Evolutionary conservation across 495 filamentous ascomycete genomes (phyloP), one percentile per base, ranked within the genome.

Genomic region (Paragyromitra xinjiangensis): DNA sequence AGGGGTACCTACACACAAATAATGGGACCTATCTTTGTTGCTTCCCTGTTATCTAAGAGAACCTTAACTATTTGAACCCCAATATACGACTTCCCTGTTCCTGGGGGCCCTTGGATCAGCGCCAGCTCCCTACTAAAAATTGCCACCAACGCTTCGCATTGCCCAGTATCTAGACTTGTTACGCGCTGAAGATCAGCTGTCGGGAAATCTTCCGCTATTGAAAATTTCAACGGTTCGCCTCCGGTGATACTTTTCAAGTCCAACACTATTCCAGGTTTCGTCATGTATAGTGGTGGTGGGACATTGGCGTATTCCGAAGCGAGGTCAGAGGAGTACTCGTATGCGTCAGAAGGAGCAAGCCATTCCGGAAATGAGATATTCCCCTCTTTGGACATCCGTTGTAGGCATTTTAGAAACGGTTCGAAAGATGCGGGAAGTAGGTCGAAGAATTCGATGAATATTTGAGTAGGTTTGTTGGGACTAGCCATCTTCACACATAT

Each of bases 41-140:
- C 76, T 0, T 64, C 74, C 51, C 87, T 87, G 78, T 92, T 91
- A 8, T 83, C 85, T 1, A 94, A 82, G 6, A 95, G 81, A 1
- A 89, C 87, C 74, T 92, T 88, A 24, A 93, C 85, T 61, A 90
- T 79, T 44, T 85, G 71, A 67, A 83, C 82, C 61, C 84, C 77
- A 24, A 72, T 71, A 73, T 80, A 80, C 26, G 74, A 71, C 81
- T 96, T 95, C 3, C 93, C 93, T 2, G 92, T 94, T 0, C 93
- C 93, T 3, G 93, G 93, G 0, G 93, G 93, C 0, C 93, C 93
- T 85, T 95, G 92, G 40, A 94, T 92, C 0, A 94, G 83, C 6
- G 88, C 88, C 26, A 93, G 75, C 4, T 83, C 83, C 3, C 86
- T 85, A 1, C 84, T 86, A 3, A 96, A 83, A 16, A 88, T 84